These are phyloP conservation scores for Huntiella omanensis DNA, from an alignment of 2,329 filamentous ascomycete genomes.

Conservation along the genomic window DNA sequence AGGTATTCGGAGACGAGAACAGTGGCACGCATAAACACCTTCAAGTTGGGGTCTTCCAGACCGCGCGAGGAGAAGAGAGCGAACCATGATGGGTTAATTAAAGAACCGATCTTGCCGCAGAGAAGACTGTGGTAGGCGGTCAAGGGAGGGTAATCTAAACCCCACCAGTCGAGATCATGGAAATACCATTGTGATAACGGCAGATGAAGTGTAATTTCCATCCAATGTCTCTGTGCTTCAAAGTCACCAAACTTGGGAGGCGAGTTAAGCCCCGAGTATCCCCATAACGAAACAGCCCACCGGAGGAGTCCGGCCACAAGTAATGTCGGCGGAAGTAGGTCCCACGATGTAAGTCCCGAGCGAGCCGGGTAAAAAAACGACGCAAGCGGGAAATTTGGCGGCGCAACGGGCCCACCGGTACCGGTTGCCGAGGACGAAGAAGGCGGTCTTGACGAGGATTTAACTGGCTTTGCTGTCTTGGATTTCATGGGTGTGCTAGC, in stretches of 20 bases:
- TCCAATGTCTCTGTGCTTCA: slow-evolving; percentile 96
- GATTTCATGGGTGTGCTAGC: no score
- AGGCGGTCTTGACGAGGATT: slow-evolving; percentile 23
- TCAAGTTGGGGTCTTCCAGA: slow-evolving; percentile 57
- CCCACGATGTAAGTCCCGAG: slow-evolving; percentile 74
- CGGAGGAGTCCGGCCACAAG: slow-evolving; percentile 84
- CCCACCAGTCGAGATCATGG: slow-evolving; percentile 93
- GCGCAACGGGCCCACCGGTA: neutral
- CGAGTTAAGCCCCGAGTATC: slow-evolving; percentile 68
- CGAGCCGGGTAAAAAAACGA: slow-evolving; percentile 90
- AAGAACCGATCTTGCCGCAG: slow-evolving; percentile 65
- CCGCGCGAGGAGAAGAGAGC: slow-evolving; percentile 67
- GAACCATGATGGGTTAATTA: slow-evolving; percentile 76
- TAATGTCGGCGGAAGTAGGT: slow-evolving; percentile 68
- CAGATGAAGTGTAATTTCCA: slow-evolving; percentile 83
- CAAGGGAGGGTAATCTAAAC: slow-evolving; percentile 88
- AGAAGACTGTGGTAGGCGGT: slow-evolving; percentile 98
- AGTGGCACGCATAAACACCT: slow-evolving; percentile 89
- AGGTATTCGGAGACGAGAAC: slow-evolving; percentile 84
- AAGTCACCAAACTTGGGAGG: slow-evolving; percentile 95
- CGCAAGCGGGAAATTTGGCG: slow-evolving; percentile 70
- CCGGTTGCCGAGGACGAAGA: slow-evolving; percentile 3
- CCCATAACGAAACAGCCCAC: slow-evolving; percentile 85
- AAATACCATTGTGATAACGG: slow-evolving; percentile 96
- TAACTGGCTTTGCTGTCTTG: no score